Conservation (phyloP, 169 alveolate species). For the Besnoitia besnoiti region DNA sequence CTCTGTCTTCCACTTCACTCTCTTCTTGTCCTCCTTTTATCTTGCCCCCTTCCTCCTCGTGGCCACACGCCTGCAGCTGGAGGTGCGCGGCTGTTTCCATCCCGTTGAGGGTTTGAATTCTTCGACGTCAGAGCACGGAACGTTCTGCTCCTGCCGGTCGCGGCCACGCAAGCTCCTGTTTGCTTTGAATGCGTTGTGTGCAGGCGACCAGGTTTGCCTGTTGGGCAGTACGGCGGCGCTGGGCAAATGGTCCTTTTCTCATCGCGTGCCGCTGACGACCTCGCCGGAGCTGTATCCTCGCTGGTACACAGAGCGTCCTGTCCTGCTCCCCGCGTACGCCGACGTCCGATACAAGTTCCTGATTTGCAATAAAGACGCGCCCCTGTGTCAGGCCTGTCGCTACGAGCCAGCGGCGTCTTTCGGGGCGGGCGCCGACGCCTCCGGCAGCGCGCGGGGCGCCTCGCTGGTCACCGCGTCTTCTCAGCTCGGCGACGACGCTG, state of each 20-base stretch:
- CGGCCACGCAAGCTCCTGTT: no score
- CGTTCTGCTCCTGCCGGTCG: no score
- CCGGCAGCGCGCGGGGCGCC: neutral
- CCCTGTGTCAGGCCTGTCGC: slow-evolving; percentile 6
- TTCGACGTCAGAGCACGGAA: no score
- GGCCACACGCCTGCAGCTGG: no score
- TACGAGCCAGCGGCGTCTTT: no score
- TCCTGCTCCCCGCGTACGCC: neutral
- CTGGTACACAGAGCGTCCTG: neutral
- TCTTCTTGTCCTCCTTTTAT: neutral
- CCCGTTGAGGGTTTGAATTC: no score
- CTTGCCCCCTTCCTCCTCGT: no score
- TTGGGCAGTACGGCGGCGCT: slow-evolving; percentile 20
- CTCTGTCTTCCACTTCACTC: neutral
- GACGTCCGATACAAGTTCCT: neutral
- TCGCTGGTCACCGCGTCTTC: neutral
- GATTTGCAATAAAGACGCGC: neutral
- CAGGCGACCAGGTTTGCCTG: slow-evolving; percentile 18
- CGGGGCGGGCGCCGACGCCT: neutral
- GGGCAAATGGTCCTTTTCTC: slow-evolving; percentile 13
- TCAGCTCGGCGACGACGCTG: no score
- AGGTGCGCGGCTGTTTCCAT: no score
- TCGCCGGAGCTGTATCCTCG: slow-evolving; percentile 2
- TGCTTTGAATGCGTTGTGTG: no score
- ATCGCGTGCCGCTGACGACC: neutral